Conservation (phyloP, 169 alveolate species). For the Condylostoma magnum region DNA sequence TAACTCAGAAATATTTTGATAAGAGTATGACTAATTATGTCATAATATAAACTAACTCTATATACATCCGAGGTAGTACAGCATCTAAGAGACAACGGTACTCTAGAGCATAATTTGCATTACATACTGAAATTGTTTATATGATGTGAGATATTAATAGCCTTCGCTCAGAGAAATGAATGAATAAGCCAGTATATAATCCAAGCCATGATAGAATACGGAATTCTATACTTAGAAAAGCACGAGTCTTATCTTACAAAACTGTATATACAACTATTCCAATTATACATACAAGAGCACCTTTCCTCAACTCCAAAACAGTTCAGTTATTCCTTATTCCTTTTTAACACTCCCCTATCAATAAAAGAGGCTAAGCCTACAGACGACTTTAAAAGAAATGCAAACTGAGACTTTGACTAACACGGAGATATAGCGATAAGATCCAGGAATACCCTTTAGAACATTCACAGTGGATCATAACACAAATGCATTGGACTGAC, state of each 20-base stretch:
- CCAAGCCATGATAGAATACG: background rate
- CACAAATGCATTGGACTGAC: too few species aligned
- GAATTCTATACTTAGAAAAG: slow-evolving; percentile 22
- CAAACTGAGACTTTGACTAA: slow-evolving; percentile 5
- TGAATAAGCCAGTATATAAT: slow-evolving; percentile 15
- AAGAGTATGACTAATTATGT: slow-evolving; percentile 12
- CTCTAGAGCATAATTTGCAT: slow-evolving; percentile 1
- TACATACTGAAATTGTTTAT: background rate
- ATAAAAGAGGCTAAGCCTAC: background rate
- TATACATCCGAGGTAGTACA: background rate
- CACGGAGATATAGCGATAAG: background rate
- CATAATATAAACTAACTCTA: background rate
- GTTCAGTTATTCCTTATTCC: too few species aligned
- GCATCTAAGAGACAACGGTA: background rate
- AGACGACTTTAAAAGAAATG: background rate
- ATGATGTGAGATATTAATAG: background rate
- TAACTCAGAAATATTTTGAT: background rate
- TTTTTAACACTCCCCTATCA: too few species aligned
- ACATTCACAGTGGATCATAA: too few species aligned
- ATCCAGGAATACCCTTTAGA: background rate
- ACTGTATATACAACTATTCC: background rate
- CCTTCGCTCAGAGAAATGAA: background rate
- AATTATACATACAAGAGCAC: background rate
- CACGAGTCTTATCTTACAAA: background rate
- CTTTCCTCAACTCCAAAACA: too few species aligned